phyloP scores from a whole-genome alignment of 1,139 yeast genomes.

The Pichia sp. region DNA sequence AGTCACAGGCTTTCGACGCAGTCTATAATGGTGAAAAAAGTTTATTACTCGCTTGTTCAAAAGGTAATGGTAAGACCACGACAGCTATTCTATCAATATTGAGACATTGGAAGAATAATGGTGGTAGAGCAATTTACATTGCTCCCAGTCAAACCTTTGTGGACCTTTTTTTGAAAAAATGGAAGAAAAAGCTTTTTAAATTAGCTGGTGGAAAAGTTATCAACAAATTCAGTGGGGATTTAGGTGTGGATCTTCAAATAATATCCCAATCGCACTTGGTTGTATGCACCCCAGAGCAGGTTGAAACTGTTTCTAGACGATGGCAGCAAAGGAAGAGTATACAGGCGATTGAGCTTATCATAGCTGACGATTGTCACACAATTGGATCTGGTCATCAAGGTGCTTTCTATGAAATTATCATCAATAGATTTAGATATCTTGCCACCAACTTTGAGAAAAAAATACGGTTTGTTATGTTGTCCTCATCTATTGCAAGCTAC shows the following conservation, averaged over 20 bases:
- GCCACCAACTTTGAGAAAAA: constrained; percentile 53
- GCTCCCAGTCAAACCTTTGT: constrained; percentile 56
- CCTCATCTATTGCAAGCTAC: constrained; percentile 68
- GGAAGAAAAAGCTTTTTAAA: constrained; percentile 47
- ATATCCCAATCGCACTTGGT: constrained; percentile 60
- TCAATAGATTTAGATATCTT: constrained; percentile 70
- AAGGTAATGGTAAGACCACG: constrained; percentile 71
- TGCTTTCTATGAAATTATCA: constrained; percentile 58
- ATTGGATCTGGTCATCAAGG: constrained; percentile 59
- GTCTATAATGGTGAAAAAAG: constrained; percentile 53
- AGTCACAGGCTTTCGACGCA: constrained; percentile 63
- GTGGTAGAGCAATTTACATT: constrained; percentile 64
- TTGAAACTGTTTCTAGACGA: constrained; percentile 65
- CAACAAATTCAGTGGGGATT: constrained; percentile 59
- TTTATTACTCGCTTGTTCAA: constrained; percentile 63
- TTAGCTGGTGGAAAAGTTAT: constrained; percentile 49
- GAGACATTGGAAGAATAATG: constrained; percentile 61
- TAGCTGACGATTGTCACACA: constrained; percentile 74
- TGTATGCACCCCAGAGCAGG: constrained; percentile 76
- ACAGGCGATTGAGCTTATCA: constrained; percentile 60
- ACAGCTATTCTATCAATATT: constrained; percentile 72
- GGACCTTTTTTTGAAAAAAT: constrained; percentile 41
- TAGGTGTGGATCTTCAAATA: constrained; percentile 48
- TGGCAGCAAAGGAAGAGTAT: constrained; percentile 78
- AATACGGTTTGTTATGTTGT: constrained; percentile 61